Conservation (phyloP, 192 early-diverging fungal genomes). For the Entomortierella chlamydospora region DNA sequence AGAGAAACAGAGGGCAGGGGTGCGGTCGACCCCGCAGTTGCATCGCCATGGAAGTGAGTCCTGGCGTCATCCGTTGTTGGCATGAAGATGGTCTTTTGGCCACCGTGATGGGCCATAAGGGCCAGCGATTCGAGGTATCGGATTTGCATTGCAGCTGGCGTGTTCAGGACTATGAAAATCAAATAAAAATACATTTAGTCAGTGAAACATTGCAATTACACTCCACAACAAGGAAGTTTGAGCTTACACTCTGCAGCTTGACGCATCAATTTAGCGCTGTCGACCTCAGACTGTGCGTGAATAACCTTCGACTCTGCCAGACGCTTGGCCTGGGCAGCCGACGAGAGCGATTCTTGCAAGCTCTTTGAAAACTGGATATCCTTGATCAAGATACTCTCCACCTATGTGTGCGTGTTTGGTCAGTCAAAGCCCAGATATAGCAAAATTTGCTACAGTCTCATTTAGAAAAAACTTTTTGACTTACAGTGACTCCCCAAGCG, state of each 20-base stretch:
- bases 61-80: slow-evolving; percentile 54
- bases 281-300: slow-evolving; percentile 86
- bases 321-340: slow-evolving; percentile 89
- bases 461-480: too few species aligned
- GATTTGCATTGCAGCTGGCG: slow-evolving; percentile 88
- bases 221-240: neutral
- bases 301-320: slow-evolving; percentile 93
- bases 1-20: slow-evolving; percentile 11
- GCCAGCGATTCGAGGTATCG: slow-evolving; percentile 90
- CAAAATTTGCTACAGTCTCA: too few species aligned
- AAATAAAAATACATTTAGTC: neutral
- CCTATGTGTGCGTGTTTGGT: too few species aligned
- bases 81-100: slow-evolving; percentile 82
- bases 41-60: slow-evolving; percentile 21
- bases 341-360: slow-evolving; percentile 84
- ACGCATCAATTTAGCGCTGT: slow-evolving; percentile 90
- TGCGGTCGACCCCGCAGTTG: neutral
- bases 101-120: slow-evolving; percentile 75
- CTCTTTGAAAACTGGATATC: slow-evolving; percentile 81
- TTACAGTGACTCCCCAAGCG: slow-evolving; percentile 79
- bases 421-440: too few species aligned
- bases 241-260: slow-evolving; percentile 82
- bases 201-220: neutral
- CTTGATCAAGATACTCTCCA: slow-evolving; percentile 89
- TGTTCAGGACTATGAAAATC: slow-evolving; percentile 70